Base-by-base conservation (phyloP, 495 filamentous ascomycete genomes). In the Annulohypoxylon maeteangense region DNA sequence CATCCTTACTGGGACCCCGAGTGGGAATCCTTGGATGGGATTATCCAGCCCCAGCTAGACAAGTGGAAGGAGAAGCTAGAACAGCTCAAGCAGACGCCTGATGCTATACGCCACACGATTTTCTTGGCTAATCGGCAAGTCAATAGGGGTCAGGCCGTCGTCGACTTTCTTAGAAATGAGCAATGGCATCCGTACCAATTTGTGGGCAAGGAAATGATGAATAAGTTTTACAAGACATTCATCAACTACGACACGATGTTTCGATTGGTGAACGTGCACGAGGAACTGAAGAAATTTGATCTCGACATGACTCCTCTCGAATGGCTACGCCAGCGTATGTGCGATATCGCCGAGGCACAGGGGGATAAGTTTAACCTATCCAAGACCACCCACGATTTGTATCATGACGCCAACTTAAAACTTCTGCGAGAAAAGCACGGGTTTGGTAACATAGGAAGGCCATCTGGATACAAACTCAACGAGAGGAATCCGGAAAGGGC, bases 141-240 rank as follows among this genome's bases (percentile, higher is more conserved):
- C 34, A 84, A 86, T 53, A 70, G 83, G 31, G 83, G 83, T 48
- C 77, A 78, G 10, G 40, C 79, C 5, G 78, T 84, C 8, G 69
- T 85, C 27, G 72, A 78, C 55, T 86, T 83, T 56, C 72, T 86
- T 4, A 45, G 74, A 11, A 74, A 80, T 2, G 83, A 78, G 12
- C 70, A 78, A n/a, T 76, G 84, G 42, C 82, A 84, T 58, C 83
- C 83, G 3, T 84, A 82, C 70, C 83, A 86, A 66, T 78, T 86
- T 16, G 74, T 84, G 12, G 78, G 66, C 32, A 84, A 84, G 65
- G 64, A 76, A 7, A 81, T 74, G 68, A 72, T 85, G 65, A 79
- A 68, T 55, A 73, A 76, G 48, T 74, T 54, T 14, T 74, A 76
- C 61, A 77, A 76, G 51, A 71, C 72, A 5, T 75, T 84, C n/a